These are phyloP conservation scores for Linderina pennispora DNA, from an alignment of 192 early-diverging fungal species.

Conservation along the genomic window DNA sequence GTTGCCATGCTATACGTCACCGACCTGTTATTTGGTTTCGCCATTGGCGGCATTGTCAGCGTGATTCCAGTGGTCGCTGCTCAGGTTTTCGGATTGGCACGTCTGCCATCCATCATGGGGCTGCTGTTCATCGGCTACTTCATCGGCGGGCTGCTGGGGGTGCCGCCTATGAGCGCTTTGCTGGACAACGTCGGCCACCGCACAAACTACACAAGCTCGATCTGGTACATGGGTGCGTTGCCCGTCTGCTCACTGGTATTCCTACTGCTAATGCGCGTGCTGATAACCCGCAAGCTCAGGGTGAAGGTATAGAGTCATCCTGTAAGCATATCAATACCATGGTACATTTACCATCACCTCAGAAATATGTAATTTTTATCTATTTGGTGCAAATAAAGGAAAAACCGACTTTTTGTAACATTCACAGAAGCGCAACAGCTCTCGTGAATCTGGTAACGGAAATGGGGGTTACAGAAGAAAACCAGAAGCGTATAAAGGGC, in stretches of 20 bases:
- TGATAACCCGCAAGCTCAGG: constrained; percentile 19
- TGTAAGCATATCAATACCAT: too few species aligned
- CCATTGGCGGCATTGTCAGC: constrained; percentile 37
- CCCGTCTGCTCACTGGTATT: constrained; percentile 34
- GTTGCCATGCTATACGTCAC: constrained; percentile 25
- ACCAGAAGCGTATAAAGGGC: too few species aligned
- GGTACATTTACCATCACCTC: too few species aligned
- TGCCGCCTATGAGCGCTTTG: constrained; percentile 41
- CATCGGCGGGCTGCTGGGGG: constrained; percentile 34
- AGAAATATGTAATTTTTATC: too few species aligned
- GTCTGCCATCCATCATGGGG: constrained; percentile 40
- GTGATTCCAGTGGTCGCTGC: constrained; percentile 44
- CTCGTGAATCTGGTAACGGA: too few species aligned
- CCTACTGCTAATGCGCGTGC: constrained; percentile 23
- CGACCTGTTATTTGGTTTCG: constrained; percentile 36
- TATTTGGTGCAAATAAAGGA: too few species aligned
- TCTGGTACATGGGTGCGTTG: constrained; percentile 41
- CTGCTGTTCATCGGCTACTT: constrained; percentile 40
- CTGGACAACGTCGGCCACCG: constrained; percentile 41
- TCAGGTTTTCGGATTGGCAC: constrained; percentile 33
- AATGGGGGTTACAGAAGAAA: too few species aligned
- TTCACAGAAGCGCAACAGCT: too few species aligned
- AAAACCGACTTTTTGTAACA: too few species aligned
- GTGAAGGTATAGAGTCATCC: constrained; percentile 11
- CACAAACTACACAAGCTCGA: constrained; percentile 34